Conservation (phyloP, 1,284 basidiomycete species). For the Leccinum variabile region DNA sequence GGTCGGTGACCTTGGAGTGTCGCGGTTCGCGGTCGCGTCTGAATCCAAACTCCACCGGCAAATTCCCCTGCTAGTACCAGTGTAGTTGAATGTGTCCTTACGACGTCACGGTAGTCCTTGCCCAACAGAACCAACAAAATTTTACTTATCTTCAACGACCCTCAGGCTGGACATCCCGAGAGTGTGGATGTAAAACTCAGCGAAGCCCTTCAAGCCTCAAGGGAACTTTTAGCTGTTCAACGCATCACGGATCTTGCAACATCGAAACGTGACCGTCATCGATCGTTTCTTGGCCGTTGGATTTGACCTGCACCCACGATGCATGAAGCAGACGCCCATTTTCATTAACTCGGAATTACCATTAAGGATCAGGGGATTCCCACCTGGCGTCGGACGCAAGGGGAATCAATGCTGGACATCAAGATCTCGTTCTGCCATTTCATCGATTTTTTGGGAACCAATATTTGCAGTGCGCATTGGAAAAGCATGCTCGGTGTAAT, state of each 20-base stretch:
- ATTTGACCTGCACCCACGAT: constrained; percentile 3
- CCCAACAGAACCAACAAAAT: neutral
- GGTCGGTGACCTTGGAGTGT: neutral
- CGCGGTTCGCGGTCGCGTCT: neutral
- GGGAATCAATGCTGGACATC: neutral
- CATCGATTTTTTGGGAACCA: constrained; percentile 9
- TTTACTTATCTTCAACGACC: neutral
- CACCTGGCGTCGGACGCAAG: constrained; percentile 16
- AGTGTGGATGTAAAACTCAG: neutral
- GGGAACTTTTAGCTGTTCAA: neutral
- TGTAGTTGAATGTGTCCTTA: neutral
- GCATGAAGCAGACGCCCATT: constrained; percentile 10
- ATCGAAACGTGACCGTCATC: neutral
- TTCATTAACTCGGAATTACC: constrained; percentile 17
- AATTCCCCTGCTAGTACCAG: constrained; percentile 1
- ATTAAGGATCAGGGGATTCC: constrained; percentile 27
- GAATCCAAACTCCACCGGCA: constrained; percentile 6
- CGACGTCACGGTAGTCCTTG: neutral
- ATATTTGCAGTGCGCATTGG: constrained; percentile 23
- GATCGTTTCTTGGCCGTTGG: neutral
- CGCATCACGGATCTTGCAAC: constrained; percentile 2
- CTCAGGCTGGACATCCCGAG: neutral
- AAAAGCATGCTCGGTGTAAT: constrained; percentile 28
- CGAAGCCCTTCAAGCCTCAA: neutral
- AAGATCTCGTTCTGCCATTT: constrained; percentile 4